phyloP scores from a whole-genome alignment of 345 rosid species.

The Aquilaria malaccensis region DNA sequence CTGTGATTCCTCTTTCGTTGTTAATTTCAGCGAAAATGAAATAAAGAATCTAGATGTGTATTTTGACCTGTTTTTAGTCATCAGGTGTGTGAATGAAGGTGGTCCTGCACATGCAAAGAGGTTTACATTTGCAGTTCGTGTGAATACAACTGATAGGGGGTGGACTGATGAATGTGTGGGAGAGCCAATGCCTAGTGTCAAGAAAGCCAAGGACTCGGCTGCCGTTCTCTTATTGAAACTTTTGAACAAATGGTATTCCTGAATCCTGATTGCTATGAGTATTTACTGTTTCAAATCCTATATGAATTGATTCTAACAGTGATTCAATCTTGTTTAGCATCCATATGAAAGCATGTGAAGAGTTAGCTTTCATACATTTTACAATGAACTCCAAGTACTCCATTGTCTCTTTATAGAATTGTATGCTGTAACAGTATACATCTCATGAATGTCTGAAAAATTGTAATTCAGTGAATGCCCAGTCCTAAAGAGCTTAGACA shows the following conservation, averaged over 20 bases:
- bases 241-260: constrained; percentile 47
- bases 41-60: not conserved
- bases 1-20: not conserved
- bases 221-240: constrained; percentile 79
- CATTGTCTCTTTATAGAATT: too few species aligned
- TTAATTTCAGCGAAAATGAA: not conserved
- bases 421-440: too few species aligned
- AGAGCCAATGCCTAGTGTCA: constrained; percentile 97
- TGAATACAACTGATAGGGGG: constrained; percentile 73
- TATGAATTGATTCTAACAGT: too few species aligned
- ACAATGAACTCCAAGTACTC: too few species aligned
- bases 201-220: constrained; percentile 98
- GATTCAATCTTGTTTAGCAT: too few species aligned
- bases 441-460: too few species aligned
- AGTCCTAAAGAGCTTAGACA: too few species aligned
- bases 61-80: constrained; percentile 3
- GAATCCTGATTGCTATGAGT: not conserved
- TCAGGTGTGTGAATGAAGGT: constrained; percentile 86
- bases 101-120: constrained; percentile 98
- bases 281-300: too few species aligned
- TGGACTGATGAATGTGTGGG: constrained; percentile 96
- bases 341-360: too few species aligned
- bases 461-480: too few species aligned
- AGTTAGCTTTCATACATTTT: too few species aligned
- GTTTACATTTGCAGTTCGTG: constrained; percentile 79